These are phyloP conservation scores for Dactylellina cionopaga DNA, from an alignment of 2,329 filamentous ascomycete species.

Conservation along the genomic window DNA sequence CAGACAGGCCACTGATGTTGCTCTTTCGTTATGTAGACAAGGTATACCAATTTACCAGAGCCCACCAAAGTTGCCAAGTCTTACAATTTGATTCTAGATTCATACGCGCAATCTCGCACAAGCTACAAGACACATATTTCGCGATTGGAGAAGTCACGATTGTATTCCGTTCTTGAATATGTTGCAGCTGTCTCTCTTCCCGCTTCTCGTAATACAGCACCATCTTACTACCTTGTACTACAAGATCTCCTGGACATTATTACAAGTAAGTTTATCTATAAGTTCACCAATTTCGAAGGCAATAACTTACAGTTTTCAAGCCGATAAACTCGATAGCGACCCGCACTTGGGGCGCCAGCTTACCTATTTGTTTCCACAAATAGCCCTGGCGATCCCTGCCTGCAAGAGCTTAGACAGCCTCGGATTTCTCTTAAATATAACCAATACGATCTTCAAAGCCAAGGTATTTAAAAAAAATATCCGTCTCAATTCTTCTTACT, in stretches of 20 bases:
- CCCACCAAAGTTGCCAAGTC: not conserved
- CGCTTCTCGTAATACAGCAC: not conserved
- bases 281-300: not conserved
- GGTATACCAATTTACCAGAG: not conserved
- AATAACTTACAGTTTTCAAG: slow-evolving; percentile 8
- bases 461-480: slow-evolving; percentile 6
- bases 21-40: slow-evolving; percentile 11
- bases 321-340: slow-evolving; percentile 12
- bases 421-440: slow-evolving; percentile 9
- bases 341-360: not conserved
- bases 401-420: slow-evolving; percentile 17
- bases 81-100: not conserved
- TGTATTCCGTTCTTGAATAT: slow-evolving; percentile 9
- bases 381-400: not conserved
- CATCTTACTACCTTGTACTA: slow-evolving; percentile 14
- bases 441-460: slow-evolving; percentile 23
- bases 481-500: not conserved
- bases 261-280: slow-evolving; percentile 1
- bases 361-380: slow-evolving; percentile 17
- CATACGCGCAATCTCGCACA: slow-evolving; percentile 9
- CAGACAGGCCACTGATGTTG: slow-evolving; percentile 25
- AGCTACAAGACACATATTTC: slow-evolving; percentile 13
- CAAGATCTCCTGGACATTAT: slow-evolving; percentile 14
- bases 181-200: not conserved
- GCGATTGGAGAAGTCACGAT: not conserved